phyloP scores from a whole-genome alignment of 805 yeast genomes.

The Yamadazyma sp. region DNA sequence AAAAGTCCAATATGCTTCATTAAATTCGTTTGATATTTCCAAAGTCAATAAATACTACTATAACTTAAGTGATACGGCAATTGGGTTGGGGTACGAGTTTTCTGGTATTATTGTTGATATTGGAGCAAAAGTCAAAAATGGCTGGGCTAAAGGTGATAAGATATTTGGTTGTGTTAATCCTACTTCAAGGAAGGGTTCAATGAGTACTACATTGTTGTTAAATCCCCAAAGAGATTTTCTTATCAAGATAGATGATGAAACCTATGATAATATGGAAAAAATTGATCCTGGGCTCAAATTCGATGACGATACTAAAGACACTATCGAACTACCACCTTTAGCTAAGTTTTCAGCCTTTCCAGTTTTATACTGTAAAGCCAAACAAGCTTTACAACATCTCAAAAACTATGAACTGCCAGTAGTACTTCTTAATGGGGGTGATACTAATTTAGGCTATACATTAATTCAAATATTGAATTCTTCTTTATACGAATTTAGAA shows the following conservation, averaged over 20 bases:
- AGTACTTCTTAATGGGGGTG: constrained; percentile 42
- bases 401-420: constrained; percentile 19
- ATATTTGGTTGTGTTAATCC: constrained; percentile 64
- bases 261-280: constrained; percentile 16
- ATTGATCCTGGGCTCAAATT: constrained; percentile 23
- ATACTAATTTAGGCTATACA: constrained; percentile 36
- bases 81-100: constrained; percentile 70
- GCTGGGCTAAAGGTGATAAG: constrained; percentile 53
- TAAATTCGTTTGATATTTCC: constrained; percentile 66
- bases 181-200: constrained; percentile 49
- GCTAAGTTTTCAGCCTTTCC: constrained; percentile 34
- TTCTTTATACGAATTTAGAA: constrained; percentile 22
- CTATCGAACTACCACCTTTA: constrained; percentile 22
- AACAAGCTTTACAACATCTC: constrained; percentile 30
- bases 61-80: constrained; percentile 50
- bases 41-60: constrained; percentile 53
- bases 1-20: constrained; percentile 54
- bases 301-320: constrained; percentile 8
- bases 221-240: constrained; percentile 48
- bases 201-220: constrained; percentile 54
- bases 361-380: constrained; percentile 34
- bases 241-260: constrained; percentile 24
- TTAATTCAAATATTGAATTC: constrained; percentile 32
- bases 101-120: constrained; percentile 57
- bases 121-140: constrained; percentile 37